Evolutionary conservation across 176 grass and related monocot genomes (phyloP).

Genomic region (Themeda triandra): DNA sequence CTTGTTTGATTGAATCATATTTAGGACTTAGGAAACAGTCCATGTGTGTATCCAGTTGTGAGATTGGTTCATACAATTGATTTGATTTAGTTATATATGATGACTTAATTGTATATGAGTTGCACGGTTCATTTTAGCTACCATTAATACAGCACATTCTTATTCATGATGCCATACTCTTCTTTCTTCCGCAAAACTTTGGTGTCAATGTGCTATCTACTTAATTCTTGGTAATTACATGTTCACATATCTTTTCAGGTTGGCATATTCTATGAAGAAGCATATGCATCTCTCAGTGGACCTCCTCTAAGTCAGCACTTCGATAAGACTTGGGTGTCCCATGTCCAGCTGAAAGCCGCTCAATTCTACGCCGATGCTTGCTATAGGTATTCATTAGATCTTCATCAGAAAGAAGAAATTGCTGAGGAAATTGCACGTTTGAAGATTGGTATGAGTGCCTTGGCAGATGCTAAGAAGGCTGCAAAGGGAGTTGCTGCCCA

Average conservation of each 20-base stretch:
- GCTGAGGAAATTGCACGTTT: constrained; percentile 90
- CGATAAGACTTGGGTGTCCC: constrained; percentile 89
- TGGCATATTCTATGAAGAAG: constrained; percentile 93
- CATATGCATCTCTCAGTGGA: constrained; percentile 66
- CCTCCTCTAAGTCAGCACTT: constrained; percentile 86
- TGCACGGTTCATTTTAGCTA: constrained; percentile 11
- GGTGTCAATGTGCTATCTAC: background rate
- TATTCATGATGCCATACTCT: background rate
- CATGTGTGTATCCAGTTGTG: background rate
- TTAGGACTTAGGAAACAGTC: constrained; percentile 7
- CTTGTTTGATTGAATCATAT: background rate
- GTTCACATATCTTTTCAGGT: constrained; percentile 51
- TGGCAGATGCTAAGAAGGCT: constrained; percentile 89
- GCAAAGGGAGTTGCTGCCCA: constrained; percentile 76
- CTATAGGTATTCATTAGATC: constrained; percentile 84
- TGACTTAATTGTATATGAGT: background rate
- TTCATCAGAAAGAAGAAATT: constrained; percentile 95
- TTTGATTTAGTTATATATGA: constrained; percentile 3
- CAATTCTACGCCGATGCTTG: constrained; percentile 96
- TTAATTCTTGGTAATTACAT: constrained; percentile 1
- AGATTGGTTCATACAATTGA: constrained; percentile 3
- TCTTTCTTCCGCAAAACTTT: constrained; percentile 16
- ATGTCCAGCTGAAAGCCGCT: constrained; percentile 94
- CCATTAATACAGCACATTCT: constrained; percentile 3
- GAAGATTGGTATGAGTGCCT: constrained; percentile 78